Base-by-base conservation (phyloP, 2,329 filamentous ascomycete genomes). In the Allantophomopsis lycopodina region DNA sequence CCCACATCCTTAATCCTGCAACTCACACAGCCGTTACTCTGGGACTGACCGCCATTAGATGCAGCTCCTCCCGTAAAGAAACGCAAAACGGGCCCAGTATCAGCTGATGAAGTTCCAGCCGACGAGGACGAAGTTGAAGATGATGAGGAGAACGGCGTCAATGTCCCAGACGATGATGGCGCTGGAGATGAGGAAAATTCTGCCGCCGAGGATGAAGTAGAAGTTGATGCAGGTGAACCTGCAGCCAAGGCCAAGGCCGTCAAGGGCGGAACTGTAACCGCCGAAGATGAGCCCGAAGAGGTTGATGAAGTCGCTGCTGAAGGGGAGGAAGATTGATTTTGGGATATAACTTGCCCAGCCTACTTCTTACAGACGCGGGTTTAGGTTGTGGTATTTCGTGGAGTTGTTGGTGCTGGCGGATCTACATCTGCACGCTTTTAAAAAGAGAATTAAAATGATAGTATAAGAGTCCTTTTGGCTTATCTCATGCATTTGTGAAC, bases 51-150 rank as follows among this genome's bases (percentile, higher is more conserved):
- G 23, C 32, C 12, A 15, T 13, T 15, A 34, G 36, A 38, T n/a
- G 15, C 8, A 7, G 36, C 36, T 15, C 36, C 36, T 38, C 36
- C 36, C 21, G 36, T 32, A n/a, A 38, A 38, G 14, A 38, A 38
- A 14, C 36, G 36, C 17, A 38, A 38, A n/a, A 38, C 36, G 8
- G 36, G 12, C 14, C 21, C 20, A 13, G 36, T 18, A 14, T 15
- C 36, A n/a, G n/a, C 28, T 32, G 35, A 36, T 13, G 35, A 4
- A 36, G 23, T 15, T 7, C 35, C 35, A 7, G 36, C 8, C 8
- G 36, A 14, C 21, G 36, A 38, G n/a, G 28, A 38, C 5, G 36
- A 16, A 8, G 36, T 30, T 12, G 36, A 38, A 32, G 36, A 21
- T 7, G 36, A 38, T 15, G 32, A 34, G 12, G 32, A 34, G 12